phyloP scores from a whole-genome alignment of 1,284 basidiomycete species.

The Mycena sp. region DNA sequence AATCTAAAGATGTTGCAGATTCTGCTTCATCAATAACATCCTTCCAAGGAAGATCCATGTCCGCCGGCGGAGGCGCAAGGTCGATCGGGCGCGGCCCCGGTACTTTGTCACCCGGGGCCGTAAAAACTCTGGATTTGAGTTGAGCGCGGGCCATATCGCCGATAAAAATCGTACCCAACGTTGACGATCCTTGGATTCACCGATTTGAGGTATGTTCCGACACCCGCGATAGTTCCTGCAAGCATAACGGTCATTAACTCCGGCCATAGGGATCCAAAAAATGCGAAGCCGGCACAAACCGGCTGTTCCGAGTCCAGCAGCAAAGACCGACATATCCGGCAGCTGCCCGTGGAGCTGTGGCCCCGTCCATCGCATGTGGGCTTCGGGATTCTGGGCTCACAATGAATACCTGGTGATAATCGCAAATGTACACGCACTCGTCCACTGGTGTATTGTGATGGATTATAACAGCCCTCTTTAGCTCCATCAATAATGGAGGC shows the following conservation, averaged over 20 bases:
- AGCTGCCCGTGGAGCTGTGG: constrained; percentile 25
- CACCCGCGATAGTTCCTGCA: constrained; percentile 19
- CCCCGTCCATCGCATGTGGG: constrained; percentile 28
- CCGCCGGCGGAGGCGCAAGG: constrained; percentile 23
- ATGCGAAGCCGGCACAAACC: neutral
- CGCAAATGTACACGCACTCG: constrained; percentile 8
- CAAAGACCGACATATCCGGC: constrained; percentile 27
- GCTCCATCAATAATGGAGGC: constrained; percentile 20
- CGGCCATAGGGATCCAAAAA: neutral
- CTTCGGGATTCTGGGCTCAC: constrained; percentile 19
- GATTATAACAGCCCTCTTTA: constrained; percentile 24
- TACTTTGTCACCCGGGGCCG: constrained; percentile 24
- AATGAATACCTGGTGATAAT: neutral
- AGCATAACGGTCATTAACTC: neutral
- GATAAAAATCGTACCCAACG: constrained; percentile 4
- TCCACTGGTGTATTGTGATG: constrained; percentile 25
- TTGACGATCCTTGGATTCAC: constrained; percentile 25
- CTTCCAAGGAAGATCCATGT: constrained; percentile 29
- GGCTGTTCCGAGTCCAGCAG: constrained; percentile 22
- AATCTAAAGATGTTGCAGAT: constrained; percentile 25
- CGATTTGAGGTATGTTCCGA: constrained; percentile 26
- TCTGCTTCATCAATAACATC: constrained; percentile 25
- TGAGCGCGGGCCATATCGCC: no score
- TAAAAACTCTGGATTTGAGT: constrained; percentile 16
- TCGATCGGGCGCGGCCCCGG: constrained; percentile 24